Conservation (phyloP, 805 yeast genomes). For the Kuraishia ogatae region DNA sequence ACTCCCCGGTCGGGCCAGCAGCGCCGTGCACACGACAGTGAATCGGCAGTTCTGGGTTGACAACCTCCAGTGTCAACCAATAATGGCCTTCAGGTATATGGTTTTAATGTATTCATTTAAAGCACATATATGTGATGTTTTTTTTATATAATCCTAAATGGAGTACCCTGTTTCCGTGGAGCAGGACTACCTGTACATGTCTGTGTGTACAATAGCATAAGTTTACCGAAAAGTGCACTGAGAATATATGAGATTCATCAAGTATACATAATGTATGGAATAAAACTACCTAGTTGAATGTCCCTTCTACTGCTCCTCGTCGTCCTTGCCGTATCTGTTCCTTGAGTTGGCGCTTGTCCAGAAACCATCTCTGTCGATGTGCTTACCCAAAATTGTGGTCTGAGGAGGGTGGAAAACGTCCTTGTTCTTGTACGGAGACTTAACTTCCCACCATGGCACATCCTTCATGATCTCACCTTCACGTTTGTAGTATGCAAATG, state of each 20-base stretch:
- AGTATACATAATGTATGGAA: neutral
- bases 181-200: too few relatives aligned
- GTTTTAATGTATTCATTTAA: too few relatives aligned
- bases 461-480: constrained; percentile 62
- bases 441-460: constrained; percentile 55
- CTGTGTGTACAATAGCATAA: too few relatives aligned
- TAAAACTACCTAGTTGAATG: neutral
- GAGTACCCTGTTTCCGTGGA: too few relatives aligned
- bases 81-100: too few relatives aligned
- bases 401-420: constrained; percentile 26
- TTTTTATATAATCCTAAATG: too few relatives aligned
- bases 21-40: too few relatives aligned
- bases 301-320: neutral
- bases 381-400: constrained; percentile 25
- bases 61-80: too few relatives aligned
- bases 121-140: too few relatives aligned
- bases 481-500: constrained; percentile 53
- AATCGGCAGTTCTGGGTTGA: too few relatives aligned
- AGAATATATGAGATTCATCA: neutral
- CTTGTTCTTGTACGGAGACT: constrained; percentile 26
- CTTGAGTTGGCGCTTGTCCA: constrained; percentile 21
- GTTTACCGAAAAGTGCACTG: too few relatives aligned
- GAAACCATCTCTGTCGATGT: constrained; percentile 21
- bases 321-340: constrained; percentile 15
- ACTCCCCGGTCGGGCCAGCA: too few relatives aligned